Percentiles rank a stretch among this genome's conserved stretches.
Evolutionary conservation across 805 yeast genomes (phyloP).

Genomic region (Ogataea siamensis): DNA sequence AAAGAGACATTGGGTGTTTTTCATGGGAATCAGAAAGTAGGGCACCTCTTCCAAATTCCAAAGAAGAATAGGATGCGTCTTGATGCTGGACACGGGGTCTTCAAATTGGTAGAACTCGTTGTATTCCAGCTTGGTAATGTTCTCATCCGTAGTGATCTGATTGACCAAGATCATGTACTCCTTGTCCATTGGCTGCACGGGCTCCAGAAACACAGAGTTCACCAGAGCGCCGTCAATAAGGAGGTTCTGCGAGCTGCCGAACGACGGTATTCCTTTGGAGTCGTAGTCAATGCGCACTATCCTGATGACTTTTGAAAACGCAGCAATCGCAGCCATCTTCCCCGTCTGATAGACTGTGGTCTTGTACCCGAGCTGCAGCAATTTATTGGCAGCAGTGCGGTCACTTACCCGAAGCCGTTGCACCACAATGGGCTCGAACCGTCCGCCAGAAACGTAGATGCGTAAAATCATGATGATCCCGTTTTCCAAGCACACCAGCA

Average conservation of each 20-base stretch:
- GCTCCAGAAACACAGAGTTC: conserved; percentile 24
- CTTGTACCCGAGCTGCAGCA: conserved; percentile 20
- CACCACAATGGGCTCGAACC: conserved; percentile 25
- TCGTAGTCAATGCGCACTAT: conserved; percentile 21
- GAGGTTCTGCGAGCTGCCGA: conserved; percentile 24
- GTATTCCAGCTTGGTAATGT: conserved; percentile 25
- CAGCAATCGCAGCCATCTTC: conserved; percentile 25
- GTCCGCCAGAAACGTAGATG: conserved; percentile 16
- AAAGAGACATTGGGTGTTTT: conserved; percentile 25
- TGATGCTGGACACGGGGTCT: conserved; percentile 14
- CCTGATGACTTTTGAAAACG: conserved; percentile 24
- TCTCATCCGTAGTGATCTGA: conserved; percentile 22
- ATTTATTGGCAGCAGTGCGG: not conserved
- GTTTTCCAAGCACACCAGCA: conserved; percentile 24
- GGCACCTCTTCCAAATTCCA: conserved; percentile 32
- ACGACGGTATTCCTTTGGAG: conserved; percentile 18
- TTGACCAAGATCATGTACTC: conserved; percentile 25
- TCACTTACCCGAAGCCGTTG: conserved; percentile 13
- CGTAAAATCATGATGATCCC: conserved; percentile 26
- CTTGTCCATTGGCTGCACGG: conserved; percentile 14
- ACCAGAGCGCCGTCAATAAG: conserved; percentile 26
- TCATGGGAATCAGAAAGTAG: conserved; percentile 25
- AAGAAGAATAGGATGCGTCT: conserved; percentile 23
- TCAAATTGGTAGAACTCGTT: conserved; percentile 24
- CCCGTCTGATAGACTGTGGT: conserved; percentile 16